A percentile compares a stretch with the other conserved stretches of the same genome.
phyloP scores from a whole-genome alignment of 2,329 filamentous ascomycete species.

The Hypoxylon sp. region DNA sequence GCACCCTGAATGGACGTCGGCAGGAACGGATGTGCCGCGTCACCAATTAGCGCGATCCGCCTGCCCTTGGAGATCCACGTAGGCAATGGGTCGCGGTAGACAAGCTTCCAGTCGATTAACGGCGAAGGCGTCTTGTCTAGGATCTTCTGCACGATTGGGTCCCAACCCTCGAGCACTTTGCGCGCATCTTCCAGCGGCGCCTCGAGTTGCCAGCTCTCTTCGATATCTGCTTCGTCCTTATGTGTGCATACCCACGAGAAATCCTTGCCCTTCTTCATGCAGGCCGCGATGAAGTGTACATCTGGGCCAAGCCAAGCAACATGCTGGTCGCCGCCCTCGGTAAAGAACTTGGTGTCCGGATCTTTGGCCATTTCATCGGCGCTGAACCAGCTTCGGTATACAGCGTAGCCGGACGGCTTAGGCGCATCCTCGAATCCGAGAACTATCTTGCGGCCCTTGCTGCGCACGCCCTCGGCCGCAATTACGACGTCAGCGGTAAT shows the following conservation, averaged over 20 bases:
- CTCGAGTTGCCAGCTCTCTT: slow-evolving; percentile 46
- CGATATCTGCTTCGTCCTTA: slow-evolving; percentile 52
- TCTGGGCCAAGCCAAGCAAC: slow-evolving; percentile 66
- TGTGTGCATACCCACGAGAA: slow-evolving; percentile 69
- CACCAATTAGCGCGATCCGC: slow-evolving; percentile 61
- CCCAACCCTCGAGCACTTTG: slow-evolving; percentile 51
- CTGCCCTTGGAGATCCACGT: slow-evolving; percentile 58
- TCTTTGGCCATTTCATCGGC: slow-evolving; percentile 61
- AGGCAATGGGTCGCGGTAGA: slow-evolving; percentile 56
- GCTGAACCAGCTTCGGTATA: slow-evolving; percentile 61
- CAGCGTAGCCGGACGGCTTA: slow-evolving; percentile 60
- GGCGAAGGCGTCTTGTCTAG: slow-evolving; percentile 54
- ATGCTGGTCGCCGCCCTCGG: slow-evolving; percentile 65
- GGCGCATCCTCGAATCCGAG: slow-evolving; percentile 59
- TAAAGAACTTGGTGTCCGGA: slow-evolving; percentile 58
- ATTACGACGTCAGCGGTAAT: slow-evolving; percentile 60
- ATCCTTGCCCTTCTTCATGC: slow-evolving; percentile 65
- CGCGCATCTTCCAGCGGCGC: slow-evolving; percentile 48
- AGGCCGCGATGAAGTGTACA: slow-evolving; percentile 65
- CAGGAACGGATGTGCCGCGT: slow-evolving; percentile 64
- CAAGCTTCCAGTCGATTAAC: slow-evolving; percentile 56
- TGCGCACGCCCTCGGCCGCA: slow-evolving; percentile 63
- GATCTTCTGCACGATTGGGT: slow-evolving; percentile 57
- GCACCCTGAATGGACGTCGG: slow-evolving; percentile 63
- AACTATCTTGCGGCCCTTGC: slow-evolving; percentile 61